These are phyloP conservation scores for Penicillium macrosclerotiorum DNA, from an alignment of 495 filamentous ascomycete genomes.

Conservation along the genomic window DNA sequence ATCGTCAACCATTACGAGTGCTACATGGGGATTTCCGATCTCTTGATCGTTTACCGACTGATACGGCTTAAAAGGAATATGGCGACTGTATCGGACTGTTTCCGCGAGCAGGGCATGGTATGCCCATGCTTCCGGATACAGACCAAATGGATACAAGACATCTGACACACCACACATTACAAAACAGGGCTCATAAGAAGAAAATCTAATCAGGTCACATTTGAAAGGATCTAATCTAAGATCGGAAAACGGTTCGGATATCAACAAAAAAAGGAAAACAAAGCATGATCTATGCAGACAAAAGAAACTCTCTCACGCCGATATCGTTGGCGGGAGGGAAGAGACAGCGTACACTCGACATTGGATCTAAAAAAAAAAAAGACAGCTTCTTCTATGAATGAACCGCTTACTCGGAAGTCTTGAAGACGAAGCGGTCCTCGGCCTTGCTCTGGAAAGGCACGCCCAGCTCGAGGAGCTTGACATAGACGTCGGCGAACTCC, in stretches of 20 bases:
- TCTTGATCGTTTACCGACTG: no score
- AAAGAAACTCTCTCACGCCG: not conserved
- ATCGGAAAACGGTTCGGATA: slow-evolving; percentile 31
- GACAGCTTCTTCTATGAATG: slow-evolving; percentile 32
- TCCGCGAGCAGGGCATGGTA: no score
- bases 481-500: slow-evolving; percentile 77
- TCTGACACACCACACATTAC: no score
- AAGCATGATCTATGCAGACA: slow-evolving; percentile 6
- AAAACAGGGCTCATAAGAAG: no score
- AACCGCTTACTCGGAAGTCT: slow-evolving; percentile 52
- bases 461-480: slow-evolving; percentile 89
- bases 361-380: not conserved
- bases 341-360: slow-evolving; percentile 2
- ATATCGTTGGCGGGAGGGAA: no score
- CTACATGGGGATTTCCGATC: no score
- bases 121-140: no score
- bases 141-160: no score
- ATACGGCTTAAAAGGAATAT: no score
- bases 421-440: slow-evolving; percentile 71
- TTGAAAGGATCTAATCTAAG: slow-evolving; percentile 8
- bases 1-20: no score
- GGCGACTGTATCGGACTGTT: no score
- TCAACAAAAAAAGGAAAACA: slow-evolving; percentile 23
- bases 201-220: slow-evolving; percentile 7
- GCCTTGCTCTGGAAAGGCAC: slow-evolving; percentile 78